Percentiles rank a stretch among this genome's conserved stretches.
phyloP scores from a whole-genome alignment of 2,329 filamentous ascomycete species.

The Fusarium albidum region DNA sequence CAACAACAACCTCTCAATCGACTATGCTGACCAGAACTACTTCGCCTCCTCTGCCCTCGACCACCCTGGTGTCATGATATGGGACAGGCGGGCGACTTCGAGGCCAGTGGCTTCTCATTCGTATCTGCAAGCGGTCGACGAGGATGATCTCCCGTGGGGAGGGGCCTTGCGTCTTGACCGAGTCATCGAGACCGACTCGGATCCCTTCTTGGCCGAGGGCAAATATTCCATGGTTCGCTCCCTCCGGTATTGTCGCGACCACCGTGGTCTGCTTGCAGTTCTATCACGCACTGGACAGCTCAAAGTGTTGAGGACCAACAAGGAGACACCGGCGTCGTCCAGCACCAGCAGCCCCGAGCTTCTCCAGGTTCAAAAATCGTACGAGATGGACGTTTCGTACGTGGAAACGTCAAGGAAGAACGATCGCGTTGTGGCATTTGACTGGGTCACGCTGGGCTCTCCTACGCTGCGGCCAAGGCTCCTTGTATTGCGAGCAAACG shows the following conservation, averaged over 20 bases:
- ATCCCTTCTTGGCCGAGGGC: slow-evolving; percentile 58
- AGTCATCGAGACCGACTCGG: slow-evolving; percentile 63
- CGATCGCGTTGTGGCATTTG: slow-evolving; percentile 72
- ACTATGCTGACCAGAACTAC: slow-evolving; percentile 82
- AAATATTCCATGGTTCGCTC: slow-evolving; percentile 70
- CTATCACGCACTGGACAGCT: slow-evolving; percentile 70
- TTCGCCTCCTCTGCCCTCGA: slow-evolving; percentile 83
- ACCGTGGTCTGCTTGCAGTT: slow-evolving; percentile 67
- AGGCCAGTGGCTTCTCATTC: slow-evolving; percentile 60
- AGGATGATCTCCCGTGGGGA: slow-evolving; percentile 70
- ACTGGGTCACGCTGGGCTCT: slow-evolving; percentile 69
- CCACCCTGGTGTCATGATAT: slow-evolving; percentile 77
- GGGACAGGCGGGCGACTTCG: slow-evolving; percentile 74
- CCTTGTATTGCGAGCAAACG: slow-evolving; percentile 67
- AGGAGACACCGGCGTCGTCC: slow-evolving; percentile 57
- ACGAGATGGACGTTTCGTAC: slow-evolving; percentile 69
- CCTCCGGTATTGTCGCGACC: slow-evolving; percentile 69
- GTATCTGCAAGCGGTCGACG: slow-evolving; percentile 66
- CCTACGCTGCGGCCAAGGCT: slow-evolving; percentile 64
- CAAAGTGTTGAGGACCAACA: slow-evolving; percentile 66
- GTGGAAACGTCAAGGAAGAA: slow-evolving; percentile 59
- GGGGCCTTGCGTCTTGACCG: slow-evolving; percentile 65
- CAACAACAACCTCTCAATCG: slow-evolving; percentile 78
- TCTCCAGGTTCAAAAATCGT: slow-evolving; percentile 65
- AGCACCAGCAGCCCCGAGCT: slow-evolving; percentile 63